Evolutionary conservation across 2,329 filamentous ascomycete species (phyloP).

Genomic region (Pezicula rhizophila): DNA sequence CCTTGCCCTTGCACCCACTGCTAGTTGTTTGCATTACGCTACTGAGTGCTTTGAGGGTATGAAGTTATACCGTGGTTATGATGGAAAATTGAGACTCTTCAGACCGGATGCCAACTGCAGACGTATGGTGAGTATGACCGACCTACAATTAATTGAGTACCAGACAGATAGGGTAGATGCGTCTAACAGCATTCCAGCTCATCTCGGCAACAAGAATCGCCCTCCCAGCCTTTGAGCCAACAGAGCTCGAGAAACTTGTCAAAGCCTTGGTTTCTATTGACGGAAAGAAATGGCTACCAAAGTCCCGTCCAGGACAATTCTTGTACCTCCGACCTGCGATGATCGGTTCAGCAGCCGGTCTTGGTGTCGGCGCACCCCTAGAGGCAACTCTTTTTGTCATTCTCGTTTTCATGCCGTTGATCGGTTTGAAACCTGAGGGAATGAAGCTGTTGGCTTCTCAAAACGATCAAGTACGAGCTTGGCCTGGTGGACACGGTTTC

Average conservation of each 20-base stretch:
- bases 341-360: slow-evolving; percentile 73
- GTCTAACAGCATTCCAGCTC: too few relatives aligned
- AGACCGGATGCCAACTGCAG: slow-evolving; percentile 52
- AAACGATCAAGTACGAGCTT: slow-evolving; percentile 80
- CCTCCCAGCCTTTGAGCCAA: slow-evolving; percentile 66
- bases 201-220: slow-evolving; percentile 60
- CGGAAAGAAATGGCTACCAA: slow-evolving; percentile 73
- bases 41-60: slow-evolving; percentile 87
- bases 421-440: slow-evolving; percentile 35
- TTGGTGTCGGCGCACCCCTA: slow-evolving; percentile 74
- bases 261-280: slow-evolving; percentile 66
- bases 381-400: slow-evolving; percentile 90
- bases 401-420: slow-evolving; percentile 52
- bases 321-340: slow-evolving; percentile 77
- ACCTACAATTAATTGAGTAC: too few relatives aligned
- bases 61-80: slow-evolving; percentile 74
- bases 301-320: slow-evolving; percentile 60
- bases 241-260: slow-evolving; percentile 69
- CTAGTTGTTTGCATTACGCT: slow-evolving; percentile 77
- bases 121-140: slow-evolving; percentile 38
- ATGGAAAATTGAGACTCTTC: slow-evolving; percentile 59
- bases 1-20: slow-evolving; percentile 72
- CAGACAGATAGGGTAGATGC: too few relatives aligned
- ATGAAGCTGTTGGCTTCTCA: slow-evolving; percentile 73
- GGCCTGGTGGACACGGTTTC: slow-evolving; percentile 88